Evolutionary conservation across 768 basidiomycete species (phyloP).

Genomic region (Suillus paluster): DNA sequence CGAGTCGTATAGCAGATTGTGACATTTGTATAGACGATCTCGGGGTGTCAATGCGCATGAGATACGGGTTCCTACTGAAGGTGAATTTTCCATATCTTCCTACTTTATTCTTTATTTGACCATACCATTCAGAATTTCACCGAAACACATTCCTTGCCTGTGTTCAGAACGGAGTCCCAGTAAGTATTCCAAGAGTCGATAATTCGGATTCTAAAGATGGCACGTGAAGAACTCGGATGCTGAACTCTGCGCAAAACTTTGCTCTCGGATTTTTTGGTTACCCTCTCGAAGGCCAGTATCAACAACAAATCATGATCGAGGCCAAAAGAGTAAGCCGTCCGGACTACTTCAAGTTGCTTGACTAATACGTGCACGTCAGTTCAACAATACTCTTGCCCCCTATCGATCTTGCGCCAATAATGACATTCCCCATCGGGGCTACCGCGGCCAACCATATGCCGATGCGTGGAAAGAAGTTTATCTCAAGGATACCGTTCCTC

Average conservation of each 20-base stretch:
- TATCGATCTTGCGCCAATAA: slow-evolving; percentile 64
- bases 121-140: slow-evolving; percentile 39
- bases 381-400: slow-evolving; percentile 52
- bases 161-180: slow-evolving; percentile 59
- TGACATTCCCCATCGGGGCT: slow-evolving; percentile 42
- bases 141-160: slow-evolving; percentile 43
- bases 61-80: slow-evolving; percentile 47
- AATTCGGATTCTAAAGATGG: neutral
- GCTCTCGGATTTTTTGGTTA: slow-evolving; percentile 57
- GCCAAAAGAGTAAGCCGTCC: slow-evolving; percentile 32
- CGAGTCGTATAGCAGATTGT: neutral
- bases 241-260: slow-evolving; percentile 56
- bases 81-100: slow-evolving; percentile 15
- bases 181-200: slow-evolving; percentile 20
- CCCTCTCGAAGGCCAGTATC: slow-evolving; percentile 47
- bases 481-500: slow-evolving; percentile 60
- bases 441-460: slow-evolving; percentile 57
- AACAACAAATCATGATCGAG: slow-evolving; percentile 49
- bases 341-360: slow-evolving; percentile 12
- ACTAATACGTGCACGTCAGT: slow-evolving; percentile 25
- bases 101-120: slow-evolving; percentile 31
- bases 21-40: slow-evolving; percentile 36
- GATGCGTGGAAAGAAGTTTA: slow-evolving; percentile 70
- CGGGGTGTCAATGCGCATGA: slow-evolving; percentile 46
- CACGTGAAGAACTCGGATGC: slow-evolving; percentile 48